These are phyloP conservation scores for Uncinocarpus reesii DNA, from an alignment of 2,329 filamentous ascomycete species.

Conservation along the genomic window DNA sequence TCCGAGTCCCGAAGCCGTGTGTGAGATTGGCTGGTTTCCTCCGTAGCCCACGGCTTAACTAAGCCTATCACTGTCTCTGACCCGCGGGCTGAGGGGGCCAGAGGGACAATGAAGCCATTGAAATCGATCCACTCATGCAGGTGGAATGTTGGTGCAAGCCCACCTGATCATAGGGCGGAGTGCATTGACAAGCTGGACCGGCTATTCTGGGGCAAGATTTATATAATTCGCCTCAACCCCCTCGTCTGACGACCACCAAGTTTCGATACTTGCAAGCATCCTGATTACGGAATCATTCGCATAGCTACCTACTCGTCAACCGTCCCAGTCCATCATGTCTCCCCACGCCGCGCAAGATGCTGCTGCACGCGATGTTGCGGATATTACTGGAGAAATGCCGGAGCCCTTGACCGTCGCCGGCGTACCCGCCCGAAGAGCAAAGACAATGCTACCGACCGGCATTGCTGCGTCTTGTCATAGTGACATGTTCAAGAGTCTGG, in stretches of 20 bases:
- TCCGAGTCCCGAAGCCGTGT: conserved; percentile 3
- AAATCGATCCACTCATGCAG: neutral
- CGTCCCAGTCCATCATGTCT: conserved; percentile 1
- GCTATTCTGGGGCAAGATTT: neutral
- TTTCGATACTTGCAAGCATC: neutral
- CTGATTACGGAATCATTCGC: neutral
- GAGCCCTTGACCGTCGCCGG: conserved; percentile 51
- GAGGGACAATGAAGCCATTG: neutral
- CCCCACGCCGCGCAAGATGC: conserved; percentile 12
- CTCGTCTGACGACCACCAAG: neutral
- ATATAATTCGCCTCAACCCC: neutral
- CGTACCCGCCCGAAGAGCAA: conserved; percentile 57
- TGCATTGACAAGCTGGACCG: neutral
- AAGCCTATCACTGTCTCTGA: conserved; percentile 7
- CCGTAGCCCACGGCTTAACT: conserved; percentile 4
- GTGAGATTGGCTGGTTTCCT: conserved; percentile 8
- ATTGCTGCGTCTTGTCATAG: conserved; percentile 68
- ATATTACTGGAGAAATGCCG: conserved; percentile 13
- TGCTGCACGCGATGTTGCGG: neutral
- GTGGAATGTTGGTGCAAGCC: neutral
- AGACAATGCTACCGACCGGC: conserved; percentile 62
- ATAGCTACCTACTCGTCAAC: neutral
- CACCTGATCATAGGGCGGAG: conserved; percentile 12
- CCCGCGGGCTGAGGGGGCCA: neutral
- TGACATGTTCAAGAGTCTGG: conserved; percentile 71